Percentiles rank a stretch among this genome's conserved stretches.
Conservation (phyloP, 1,139 yeast genomes). For the Trichomonascaceae sp. region DNA sequence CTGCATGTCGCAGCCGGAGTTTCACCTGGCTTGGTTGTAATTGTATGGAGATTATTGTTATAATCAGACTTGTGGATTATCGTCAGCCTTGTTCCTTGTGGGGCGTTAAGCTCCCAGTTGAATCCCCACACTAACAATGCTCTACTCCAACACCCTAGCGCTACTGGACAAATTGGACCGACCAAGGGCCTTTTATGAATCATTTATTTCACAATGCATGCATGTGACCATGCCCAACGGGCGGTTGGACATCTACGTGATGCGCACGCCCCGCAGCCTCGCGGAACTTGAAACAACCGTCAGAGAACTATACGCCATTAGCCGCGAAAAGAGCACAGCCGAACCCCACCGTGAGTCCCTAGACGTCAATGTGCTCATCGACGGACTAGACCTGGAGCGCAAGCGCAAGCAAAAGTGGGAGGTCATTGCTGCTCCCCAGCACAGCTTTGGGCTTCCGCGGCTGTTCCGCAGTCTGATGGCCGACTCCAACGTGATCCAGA, state of each 20-base stretch:
- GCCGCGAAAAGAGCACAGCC: conserved; percentile 9
- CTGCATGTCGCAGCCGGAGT: too few relatives aligned
- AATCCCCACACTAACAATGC: too few relatives aligned
- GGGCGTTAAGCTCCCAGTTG: too few relatives aligned
- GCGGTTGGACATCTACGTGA: conserved; percentile 22
- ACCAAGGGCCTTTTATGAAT: background rate
- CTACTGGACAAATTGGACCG: background rate
- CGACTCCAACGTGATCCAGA: conserved; percentile 12
- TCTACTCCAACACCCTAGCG: conserved; percentile 16
- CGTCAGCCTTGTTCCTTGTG: too few relatives aligned
- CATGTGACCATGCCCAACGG: conserved; percentile 21
- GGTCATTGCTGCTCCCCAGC: conserved; percentile 20
- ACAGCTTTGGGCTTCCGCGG: conserved; percentile 14
- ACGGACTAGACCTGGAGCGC: conserved; percentile 20
- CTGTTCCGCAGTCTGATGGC: conserved; percentile 17
- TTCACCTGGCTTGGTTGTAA: too few relatives aligned
- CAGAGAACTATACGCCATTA: conserved; percentile 19
- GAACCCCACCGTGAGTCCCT: conserved; percentile 11
- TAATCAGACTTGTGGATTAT: too few relatives aligned
- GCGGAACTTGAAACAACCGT: conserved; percentile 20
- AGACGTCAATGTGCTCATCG: conserved; percentile 25
- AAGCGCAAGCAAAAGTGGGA: conserved; percentile 23
- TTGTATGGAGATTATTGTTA: too few relatives aligned
- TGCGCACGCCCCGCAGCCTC: conserved; percentile 18
- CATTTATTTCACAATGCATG: conserved; percentile 17